Evolutionary conservation across 2,329 filamentous ascomycete genomes (phyloP).

Genomic region (Gremmenia infestans): DNA sequence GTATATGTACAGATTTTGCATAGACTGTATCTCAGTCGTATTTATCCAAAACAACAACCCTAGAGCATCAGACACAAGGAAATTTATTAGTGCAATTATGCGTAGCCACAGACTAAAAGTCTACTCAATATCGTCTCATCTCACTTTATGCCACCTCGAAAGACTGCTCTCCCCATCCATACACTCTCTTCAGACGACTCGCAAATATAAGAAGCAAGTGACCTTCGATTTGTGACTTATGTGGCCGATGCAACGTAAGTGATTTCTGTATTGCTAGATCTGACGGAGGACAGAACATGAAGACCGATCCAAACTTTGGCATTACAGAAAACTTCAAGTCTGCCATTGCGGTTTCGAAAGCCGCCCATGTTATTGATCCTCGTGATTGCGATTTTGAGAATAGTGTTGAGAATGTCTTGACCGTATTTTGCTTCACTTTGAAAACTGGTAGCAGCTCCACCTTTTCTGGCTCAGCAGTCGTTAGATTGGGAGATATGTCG

Average conservation of each 20-base stretch:
- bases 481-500: slow-evolving; percentile 22
- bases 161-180: slow-evolving; percentile 1
- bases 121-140: background rate
- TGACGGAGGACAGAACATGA: background rate
- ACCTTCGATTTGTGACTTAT: slow-evolving; percentile 2
- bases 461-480: background rate
- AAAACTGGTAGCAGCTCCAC: slow-evolving; percentile 19
- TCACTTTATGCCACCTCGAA: background rate
- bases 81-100: no score
- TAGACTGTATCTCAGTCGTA: no score
- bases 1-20: no score
- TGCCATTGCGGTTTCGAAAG: slow-evolving; percentile 39
- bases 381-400: slow-evolving; percentile 24
- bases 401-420: slow-evolving; percentile 34
- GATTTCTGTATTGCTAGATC: background rate
- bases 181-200: slow-evolving; percentile 4
- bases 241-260: slow-evolving; percentile 4
- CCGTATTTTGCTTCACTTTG: slow-evolving; percentile 36
- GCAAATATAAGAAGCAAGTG: slow-evolving; percentile 1
- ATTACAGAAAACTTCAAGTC: slow-evolving; percentile 39
- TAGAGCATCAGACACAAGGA: background rate
- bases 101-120: no score
- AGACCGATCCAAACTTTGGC: slow-evolving; percentile 38
- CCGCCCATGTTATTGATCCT: slow-evolving; percentile 6
- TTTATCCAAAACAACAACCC: background rate